Evolutionary conservation across 257 asterid genomes (phyloP), one percentile per base, ranked within the genome.

Genomic region (Coffea canephora): DNA sequence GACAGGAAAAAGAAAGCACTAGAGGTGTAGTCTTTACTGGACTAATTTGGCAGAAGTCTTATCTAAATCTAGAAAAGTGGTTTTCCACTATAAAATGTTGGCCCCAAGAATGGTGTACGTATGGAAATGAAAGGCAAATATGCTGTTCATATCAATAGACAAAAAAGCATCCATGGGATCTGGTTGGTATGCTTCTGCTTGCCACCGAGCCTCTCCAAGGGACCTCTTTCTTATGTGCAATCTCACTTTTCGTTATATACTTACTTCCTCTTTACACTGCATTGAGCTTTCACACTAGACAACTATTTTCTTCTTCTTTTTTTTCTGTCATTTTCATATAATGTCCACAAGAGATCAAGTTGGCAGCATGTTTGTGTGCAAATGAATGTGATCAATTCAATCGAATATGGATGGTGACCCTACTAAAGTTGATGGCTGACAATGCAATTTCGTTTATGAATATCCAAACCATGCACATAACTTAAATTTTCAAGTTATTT

Each of bases 121-220:
- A 78, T 59, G 66, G 79, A 79, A 69, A 70, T 52, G 25, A 73
- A 81, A 76, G 80, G 54, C 15, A 73, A 83, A 87, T 84, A 89
- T 88, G 86, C 91, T 86, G 68, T 89, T 89, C 92, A 86, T 82
- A 83, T 91, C 91, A 85, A 74, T 80, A 74, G 93, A 91, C 94
- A 87, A 78, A 86, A 84, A 77, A 80, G 89, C 91, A 87, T 77
- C 79, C 43, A 80, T 83, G 92, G 93, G 92, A 91, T 90, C 82
- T 82, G 89, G 85, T 89, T 90, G 93, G 89, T 91, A 88, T 82
- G 74, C 80, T 71, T 80, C 46, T 87, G 91, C 89, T 86, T 85
- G 84, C 92, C 91, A 89, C 92, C 83, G 78, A 79, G 39, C 74
- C 71, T 69, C 75, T 52, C 54, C 46, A 70, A 70, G 68, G 76